These are phyloP conservation scores for Cerrena zonata DNA, from an alignment of 1,284 basidiomycete genomes.

Conservation along the genomic window DNA sequence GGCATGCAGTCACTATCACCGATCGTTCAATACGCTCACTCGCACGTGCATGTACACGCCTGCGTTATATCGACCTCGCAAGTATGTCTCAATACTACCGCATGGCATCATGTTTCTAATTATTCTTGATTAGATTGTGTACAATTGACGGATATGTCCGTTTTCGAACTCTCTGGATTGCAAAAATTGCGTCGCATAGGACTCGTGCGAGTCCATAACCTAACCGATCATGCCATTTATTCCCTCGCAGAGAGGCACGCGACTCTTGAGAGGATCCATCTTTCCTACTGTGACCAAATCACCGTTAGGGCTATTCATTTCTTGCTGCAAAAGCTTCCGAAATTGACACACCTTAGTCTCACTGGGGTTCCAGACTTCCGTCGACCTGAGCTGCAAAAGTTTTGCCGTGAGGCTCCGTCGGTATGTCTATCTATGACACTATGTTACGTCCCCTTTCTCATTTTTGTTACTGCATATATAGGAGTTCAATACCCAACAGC, in stretches of 20 bases:
- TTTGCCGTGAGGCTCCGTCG: conserved; percentile 83
- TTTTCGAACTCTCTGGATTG: conserved; percentile 83
- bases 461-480: conserved; percentile 26
- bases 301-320: conserved; percentile 88
- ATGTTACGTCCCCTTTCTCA: neutral
- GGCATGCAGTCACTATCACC: conserved; percentile 85
- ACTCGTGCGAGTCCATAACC: conserved; percentile 85
- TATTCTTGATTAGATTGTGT: conserved; percentile 61
- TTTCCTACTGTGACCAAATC: conserved; percentile 96
- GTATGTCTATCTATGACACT: conserved; percentile 44
- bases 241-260: conserved; percentile 76
- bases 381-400: conserved; percentile 79
- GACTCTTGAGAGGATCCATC: conserved; percentile 90
- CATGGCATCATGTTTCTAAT: conserved; percentile 6
- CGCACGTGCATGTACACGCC: conserved; percentile 83
- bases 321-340: conserved; percentile 80
- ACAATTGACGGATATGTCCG: conserved; percentile 86
- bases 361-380: conserved; percentile 94
- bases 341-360: conserved; percentile 89
- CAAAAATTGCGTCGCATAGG: conserved; percentile 92
- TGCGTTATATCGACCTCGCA: conserved; percentile 95
- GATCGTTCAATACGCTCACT: conserved; percentile 83
- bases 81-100: conserved; percentile 50
- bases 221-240: conserved; percentile 91
- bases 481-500: conserved; percentile 91